These are phyloP conservation scores for Cryptosporidium muris DNA, from an alignment of 169 alveolate species.

Conservation along the genomic window DNA sequence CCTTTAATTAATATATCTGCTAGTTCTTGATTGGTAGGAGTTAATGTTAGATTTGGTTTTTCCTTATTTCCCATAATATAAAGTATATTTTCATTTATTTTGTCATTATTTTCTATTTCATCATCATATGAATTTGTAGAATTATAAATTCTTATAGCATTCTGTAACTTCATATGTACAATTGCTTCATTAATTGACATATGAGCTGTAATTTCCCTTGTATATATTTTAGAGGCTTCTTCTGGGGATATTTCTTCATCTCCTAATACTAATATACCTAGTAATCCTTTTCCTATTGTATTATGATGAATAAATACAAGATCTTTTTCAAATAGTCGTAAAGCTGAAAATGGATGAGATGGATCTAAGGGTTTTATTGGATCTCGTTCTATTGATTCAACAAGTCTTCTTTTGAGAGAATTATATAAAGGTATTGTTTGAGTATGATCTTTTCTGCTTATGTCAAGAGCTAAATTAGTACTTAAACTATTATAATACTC, in stretches of 20 bases:
- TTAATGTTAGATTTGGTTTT: background rate
- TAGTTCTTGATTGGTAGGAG: constrained; percentile 2
- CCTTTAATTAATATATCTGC: constrained; percentile 32
- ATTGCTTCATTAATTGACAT: constrained; percentile 70
- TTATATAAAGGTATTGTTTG: constrained; percentile 49
- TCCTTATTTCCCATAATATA: background rate
- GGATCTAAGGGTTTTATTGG: constrained; percentile 26
- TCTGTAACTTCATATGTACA: constrained; percentile 39
- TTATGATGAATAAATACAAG: constrained; percentile 40
- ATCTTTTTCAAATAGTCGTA: constrained; percentile 48
- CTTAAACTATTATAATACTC: no score
- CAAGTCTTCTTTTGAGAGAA: constrained; percentile 45
- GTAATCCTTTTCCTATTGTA: constrained; percentile 49
- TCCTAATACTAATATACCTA: constrained; percentile 58
- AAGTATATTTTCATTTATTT: constrained; percentile 1
- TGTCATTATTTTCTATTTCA: background rate
- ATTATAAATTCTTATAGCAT: constrained; percentile 47
- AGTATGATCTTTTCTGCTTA: constrained; percentile 12
- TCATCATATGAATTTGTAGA: constrained; percentile 32
- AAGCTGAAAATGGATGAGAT: constrained; percentile 52
- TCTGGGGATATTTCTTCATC: constrained; percentile 44
- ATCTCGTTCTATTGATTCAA: constrained; percentile 59
- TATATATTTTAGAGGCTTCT: constrained; percentile 58
- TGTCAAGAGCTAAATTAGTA: background rate
- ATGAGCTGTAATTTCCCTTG: constrained; percentile 69